Percentiles rank a stretch among this genome's conserved stretches.
These are phyloP conservation scores for Botrytis cinerea DNA, from an alignment of 2,329 filamentous ascomycete genomes.

Conservation along the genomic window DNA sequence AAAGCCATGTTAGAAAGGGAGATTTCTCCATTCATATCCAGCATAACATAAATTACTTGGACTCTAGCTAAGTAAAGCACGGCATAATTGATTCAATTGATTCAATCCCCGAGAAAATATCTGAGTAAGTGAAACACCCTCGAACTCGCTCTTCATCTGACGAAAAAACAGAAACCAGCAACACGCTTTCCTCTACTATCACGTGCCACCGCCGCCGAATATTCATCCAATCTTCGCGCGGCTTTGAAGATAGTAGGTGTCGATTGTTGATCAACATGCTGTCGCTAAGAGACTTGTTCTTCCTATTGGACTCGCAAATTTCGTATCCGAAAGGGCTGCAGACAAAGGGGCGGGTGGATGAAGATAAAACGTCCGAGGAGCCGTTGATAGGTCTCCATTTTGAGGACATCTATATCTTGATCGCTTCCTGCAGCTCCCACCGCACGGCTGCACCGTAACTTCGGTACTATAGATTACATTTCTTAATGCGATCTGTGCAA, in stretches of 20 bases:
- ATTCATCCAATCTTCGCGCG: constrained; percentile 19
- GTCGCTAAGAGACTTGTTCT: not conserved
- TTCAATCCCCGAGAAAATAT: not conserved
- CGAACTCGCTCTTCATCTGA: constrained; percentile 3
- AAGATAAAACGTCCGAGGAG: constrained; percentile 4
- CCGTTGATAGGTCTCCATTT: constrained; percentile 3
- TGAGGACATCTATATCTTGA: constrained; percentile 8
- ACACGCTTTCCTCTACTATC: constrained; percentile 8
- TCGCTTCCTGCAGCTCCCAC: constrained; percentile 1
- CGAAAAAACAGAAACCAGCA: not conserved
- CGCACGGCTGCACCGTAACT: constrained; percentile 3
- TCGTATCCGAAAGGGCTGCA: not conserved
- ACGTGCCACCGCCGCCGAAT: not conserved
- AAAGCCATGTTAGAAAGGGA: not conserved
- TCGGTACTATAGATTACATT: constrained; percentile 21
- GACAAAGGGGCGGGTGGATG: not conserved
- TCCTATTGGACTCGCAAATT: not conserved
- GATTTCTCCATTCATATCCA: not conserved
- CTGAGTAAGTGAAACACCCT: not conserved
- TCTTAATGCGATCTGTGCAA: constrained; percentile 21
- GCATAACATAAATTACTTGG: not conserved
- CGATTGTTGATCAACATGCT: not conserved
- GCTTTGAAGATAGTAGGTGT: constrained; percentile 4
- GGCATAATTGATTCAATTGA: not conserved
- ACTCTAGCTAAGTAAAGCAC: not conserved